Conservation (phyloP, 176 grass and related monocot species). For the Oryza brachyantha region DNA sequence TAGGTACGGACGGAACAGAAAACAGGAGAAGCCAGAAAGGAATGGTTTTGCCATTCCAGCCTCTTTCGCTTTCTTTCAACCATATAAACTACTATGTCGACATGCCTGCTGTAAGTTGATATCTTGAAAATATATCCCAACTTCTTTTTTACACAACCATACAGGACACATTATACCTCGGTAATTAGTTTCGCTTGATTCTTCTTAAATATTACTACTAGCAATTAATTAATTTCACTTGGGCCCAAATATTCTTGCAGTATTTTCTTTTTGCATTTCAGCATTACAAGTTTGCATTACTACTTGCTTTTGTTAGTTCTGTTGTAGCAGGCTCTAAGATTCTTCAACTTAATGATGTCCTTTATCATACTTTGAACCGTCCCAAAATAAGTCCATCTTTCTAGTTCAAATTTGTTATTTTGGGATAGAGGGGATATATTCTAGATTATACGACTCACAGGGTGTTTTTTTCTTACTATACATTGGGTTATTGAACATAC, state of each 20-base stretch:
- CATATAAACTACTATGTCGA: conserved; percentile 67
- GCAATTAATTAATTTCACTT: no score
- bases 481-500: neutral
- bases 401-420: no score
- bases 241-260: neutral
- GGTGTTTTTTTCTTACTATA: neutral
- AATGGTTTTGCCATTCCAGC: conserved; percentile 73
- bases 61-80: conserved; percentile 70
- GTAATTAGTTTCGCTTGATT: neutral
- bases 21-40: conserved; percentile 37
- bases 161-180: neutral
- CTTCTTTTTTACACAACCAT: conserved; percentile 12
- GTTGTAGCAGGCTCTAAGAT: neutral
- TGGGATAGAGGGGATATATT: no score
- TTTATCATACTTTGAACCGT: no score
- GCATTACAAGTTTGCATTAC: neutral
- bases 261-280: neutral
- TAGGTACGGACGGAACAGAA: conserved; percentile 4
- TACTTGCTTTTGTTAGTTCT: neutral
- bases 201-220: neutral
- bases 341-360: neutral
- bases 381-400: no score
- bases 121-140: neutral
- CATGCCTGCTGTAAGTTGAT: conserved; percentile 62
- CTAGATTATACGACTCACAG: neutral